phyloP scores from a whole-genome alignment of 2,329 filamentous ascomycete genomes.

The Sclerotinia trifoliorum region DNA sequence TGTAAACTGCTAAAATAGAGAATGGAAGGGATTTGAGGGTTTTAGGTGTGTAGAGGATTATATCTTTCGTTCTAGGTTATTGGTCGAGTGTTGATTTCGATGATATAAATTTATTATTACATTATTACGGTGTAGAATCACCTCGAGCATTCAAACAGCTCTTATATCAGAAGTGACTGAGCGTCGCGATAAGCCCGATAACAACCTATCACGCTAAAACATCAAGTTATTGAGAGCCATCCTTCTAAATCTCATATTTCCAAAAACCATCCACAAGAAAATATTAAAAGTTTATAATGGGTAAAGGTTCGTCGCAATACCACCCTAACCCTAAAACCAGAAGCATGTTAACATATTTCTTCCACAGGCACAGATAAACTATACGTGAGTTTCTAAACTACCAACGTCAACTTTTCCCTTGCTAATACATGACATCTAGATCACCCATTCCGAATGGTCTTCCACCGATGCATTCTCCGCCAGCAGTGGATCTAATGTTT shows the following conservation, averaged over 20 bases:
- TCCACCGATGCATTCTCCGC: slow-evolving; percentile 86
- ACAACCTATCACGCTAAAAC: slow-evolving; percentile 9
- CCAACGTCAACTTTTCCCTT: slow-evolving; percentile 12
- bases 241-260: neutral
- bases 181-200: slow-evolving; percentile 15
- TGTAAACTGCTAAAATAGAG: too few species aligned
- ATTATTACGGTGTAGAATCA: too few species aligned
- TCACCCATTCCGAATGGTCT: slow-evolving; percentile 97
- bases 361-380: slow-evolving; percentile 54
- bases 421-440: slow-evolving; percentile 48
- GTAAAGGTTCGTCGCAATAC: slow-evolving; percentile 34
- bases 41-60: too few species aligned
- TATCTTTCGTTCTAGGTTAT: too few species aligned
- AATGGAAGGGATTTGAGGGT: too few species aligned
- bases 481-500: slow-evolving; percentile 69
- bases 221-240: slow-evolving; percentile 9
- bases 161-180: too few species aligned
- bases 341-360: slow-evolving; percentile 10
- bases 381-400: slow-evolving; percentile 31
- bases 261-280: slow-evolving; percentile 1
- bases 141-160: too few species aligned
- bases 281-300: slow-evolving; percentile 30
- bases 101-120: too few species aligned
- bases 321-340: neutral
- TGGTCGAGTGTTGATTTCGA: too few species aligned